Evolutionary conservation across 2,329 filamentous ascomycete species (phyloP).

Genomic region (Chaetoscypha palmicola): DNA sequence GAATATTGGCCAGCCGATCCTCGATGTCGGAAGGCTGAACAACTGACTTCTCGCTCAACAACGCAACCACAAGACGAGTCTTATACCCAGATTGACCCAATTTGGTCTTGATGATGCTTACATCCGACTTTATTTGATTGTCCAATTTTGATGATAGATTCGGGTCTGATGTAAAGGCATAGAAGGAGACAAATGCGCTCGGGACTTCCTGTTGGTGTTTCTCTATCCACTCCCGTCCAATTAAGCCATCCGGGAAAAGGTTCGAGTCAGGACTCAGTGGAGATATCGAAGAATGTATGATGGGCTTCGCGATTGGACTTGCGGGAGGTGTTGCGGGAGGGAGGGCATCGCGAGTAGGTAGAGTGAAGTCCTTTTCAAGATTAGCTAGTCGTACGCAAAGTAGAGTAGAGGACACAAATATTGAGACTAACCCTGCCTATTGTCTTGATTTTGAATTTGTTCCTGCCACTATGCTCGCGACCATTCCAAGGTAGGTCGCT

Average conservation of each 20-base stretch:
- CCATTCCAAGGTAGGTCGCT: slow-evolving; percentile 60
- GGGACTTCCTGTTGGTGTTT: slow-evolving; percentile 86
- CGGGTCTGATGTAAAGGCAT: slow-evolving; percentile 64
- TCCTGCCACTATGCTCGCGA: slow-evolving; percentile 40
- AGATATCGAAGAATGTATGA: slow-evolving; percentile 87
- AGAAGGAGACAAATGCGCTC: slow-evolving; percentile 74
- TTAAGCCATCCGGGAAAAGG: slow-evolving; percentile 83
- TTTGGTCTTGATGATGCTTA: slow-evolving; percentile 66
- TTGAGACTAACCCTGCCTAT: slow-evolving; percentile 64
- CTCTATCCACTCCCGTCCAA: slow-evolving; percentile 73
- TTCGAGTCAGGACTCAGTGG: slow-evolving; percentile 77
- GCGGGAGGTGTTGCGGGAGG: slow-evolving; percentile 42
- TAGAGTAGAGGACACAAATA: slow-evolving; percentile 15
- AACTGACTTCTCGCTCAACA: slow-evolving; percentile 65
- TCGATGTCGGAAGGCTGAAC: slow-evolving; percentile 53
- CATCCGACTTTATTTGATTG: slow-evolving; percentile 80
- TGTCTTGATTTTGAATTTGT: slow-evolving; percentile 61
- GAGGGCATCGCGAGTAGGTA: slow-evolving; percentile 50
- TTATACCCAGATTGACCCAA: slow-evolving; percentile 67
- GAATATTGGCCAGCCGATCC: slow-evolving; percentile 71
- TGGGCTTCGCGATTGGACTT: slow-evolving; percentile 38
- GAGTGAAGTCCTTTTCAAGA: slow-evolving; percentile 41
- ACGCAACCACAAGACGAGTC: slow-evolving; percentile 66
- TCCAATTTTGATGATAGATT: slow-evolving; percentile 74
- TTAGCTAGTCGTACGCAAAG: slow-evolving; percentile 21